Percentiles rank a stretch among this genome's conserved stretches.
Conservation (phyloP, 257 asterid species). For the Petrea volubilis region DNA sequence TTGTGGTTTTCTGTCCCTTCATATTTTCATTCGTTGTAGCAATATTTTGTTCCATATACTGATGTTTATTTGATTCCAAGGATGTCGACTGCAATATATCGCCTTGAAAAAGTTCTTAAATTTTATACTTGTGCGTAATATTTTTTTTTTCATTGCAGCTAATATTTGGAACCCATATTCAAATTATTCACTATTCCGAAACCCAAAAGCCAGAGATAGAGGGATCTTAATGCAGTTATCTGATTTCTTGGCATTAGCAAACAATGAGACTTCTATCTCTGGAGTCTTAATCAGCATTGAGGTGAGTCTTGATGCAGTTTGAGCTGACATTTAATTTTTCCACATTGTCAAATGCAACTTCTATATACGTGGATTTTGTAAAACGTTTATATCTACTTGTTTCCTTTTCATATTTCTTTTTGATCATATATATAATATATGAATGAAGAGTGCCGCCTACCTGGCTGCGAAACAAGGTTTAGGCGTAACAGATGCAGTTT, state of each 20-base stretch:
- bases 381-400: neutral
- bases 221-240: conserved; percentile 63
- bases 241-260: conserved; percentile 66
- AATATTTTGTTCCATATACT: neutral
- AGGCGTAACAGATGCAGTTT: conserved; percentile 60
- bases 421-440: too few relatives aligned
- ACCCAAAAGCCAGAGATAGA: conserved; percentile 48
- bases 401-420: too few relatives aligned
- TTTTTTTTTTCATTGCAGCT: conserved; percentile 63
- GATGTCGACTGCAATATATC: neutral
- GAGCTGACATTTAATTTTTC: neutral
- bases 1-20: neutral
- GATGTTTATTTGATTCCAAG: conserved; percentile 1
- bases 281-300: conserved; percentile 76
- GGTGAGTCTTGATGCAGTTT: conserved; percentile 52
- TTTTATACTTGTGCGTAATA: conserved; percentile 7
- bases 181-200: conserved; percentile 39
- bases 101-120: neutral
- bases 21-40: neutral
- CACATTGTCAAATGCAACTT: neutral
- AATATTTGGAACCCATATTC: conserved; percentile 48
- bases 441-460: conserved; percentile 81
- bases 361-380: neutral
- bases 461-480: conserved; percentile 70
- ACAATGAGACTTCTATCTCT: conserved; percentile 66